Conservation (phyloP, 2,329 filamentous ascomycete species). For the Calonectria henricotiae region DNA sequence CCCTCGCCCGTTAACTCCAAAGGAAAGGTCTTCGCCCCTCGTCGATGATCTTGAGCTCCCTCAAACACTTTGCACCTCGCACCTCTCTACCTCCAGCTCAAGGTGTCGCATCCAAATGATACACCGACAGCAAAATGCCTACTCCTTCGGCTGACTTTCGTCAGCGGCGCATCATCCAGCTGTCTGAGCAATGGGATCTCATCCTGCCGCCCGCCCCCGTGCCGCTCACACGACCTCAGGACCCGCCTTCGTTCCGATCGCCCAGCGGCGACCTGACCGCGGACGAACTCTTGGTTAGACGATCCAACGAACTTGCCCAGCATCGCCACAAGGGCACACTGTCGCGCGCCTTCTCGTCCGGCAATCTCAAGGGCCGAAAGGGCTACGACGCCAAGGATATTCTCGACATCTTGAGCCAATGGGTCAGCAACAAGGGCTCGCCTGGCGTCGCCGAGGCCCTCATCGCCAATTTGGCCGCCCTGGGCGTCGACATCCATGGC, state of each 20-base stretch:
- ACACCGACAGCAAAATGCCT: slow-evolving; percentile 50
- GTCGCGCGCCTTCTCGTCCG: slow-evolving; percentile 59
- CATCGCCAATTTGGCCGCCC: slow-evolving; percentile 65
- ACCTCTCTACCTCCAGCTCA: background rate
- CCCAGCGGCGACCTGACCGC: slow-evolving; percentile 68
- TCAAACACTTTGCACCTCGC: background rate
- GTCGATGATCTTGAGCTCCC: background rate
- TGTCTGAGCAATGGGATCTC: slow-evolving; percentile 69
- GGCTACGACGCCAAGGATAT: slow-evolving; percentile 70
- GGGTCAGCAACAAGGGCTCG: slow-evolving; percentile 67
- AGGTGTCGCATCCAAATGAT: slow-evolving; percentile 38
- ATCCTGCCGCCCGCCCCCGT: slow-evolving; percentile 59
- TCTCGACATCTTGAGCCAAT: slow-evolving; percentile 67
- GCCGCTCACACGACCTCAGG: slow-evolving; percentile 62
- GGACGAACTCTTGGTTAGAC: slow-evolving; percentile 70
- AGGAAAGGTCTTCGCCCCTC: background rate
- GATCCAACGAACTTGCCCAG: slow-evolving; percentile 58
- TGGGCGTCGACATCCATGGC: slow-evolving; percentile 69
- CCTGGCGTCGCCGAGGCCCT: slow-evolving; percentile 73
- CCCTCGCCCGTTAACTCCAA: slow-evolving; percentile 2
- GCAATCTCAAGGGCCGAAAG: slow-evolving; percentile 65
- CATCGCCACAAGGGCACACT: slow-evolving; percentile 60
- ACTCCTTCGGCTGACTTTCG: slow-evolving; percentile 58
- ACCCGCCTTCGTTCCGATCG: slow-evolving; percentile 63
- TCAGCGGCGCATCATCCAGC: slow-evolving; percentile 65